phyloP scores from a whole-genome alignment of 2,329 filamentous ascomycete species.

The Monilinia fructicola region DNA sequence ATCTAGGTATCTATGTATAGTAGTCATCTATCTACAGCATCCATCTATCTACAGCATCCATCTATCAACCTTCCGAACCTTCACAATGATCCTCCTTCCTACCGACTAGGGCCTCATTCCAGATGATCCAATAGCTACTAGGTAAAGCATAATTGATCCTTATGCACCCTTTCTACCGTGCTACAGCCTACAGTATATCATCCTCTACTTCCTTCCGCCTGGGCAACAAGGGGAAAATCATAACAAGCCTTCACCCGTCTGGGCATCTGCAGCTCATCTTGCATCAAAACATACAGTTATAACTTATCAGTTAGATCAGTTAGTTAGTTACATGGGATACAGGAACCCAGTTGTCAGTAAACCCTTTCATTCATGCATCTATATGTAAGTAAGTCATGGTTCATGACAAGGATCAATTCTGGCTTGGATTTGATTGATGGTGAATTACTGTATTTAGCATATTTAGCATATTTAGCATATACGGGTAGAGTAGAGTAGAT shows the following conservation, averaged over 20 bases:
- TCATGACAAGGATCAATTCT: neutral
- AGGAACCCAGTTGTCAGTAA: neutral
- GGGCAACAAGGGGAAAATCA: neutral
- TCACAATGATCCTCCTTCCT: neutral
- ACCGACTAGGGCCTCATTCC: neutral
- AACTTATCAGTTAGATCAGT: no score
- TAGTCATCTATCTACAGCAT: neutral
- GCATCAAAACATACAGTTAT: neutral
- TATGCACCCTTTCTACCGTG: neutral
- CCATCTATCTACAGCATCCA: no score
- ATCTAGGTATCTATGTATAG: no score
- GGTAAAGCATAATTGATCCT: neutral
- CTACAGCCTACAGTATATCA: no score
- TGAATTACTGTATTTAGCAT: no score
- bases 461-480: no score
- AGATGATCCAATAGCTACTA: neutral
- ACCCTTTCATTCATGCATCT: neutral
- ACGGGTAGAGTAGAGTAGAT: no score
- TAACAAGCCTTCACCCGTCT: neutral
- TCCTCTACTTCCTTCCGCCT: neutral
- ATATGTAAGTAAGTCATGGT: no score
- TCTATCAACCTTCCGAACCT: neutral
- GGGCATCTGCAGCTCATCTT: slow-evolving; percentile 12
- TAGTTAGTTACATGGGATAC: no score
- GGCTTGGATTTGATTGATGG: no score